Evolutionary conservation across 2,329 filamentous ascomycete genomes (phyloP).

Genomic region (Tolypocladium pustulatum): DNA sequence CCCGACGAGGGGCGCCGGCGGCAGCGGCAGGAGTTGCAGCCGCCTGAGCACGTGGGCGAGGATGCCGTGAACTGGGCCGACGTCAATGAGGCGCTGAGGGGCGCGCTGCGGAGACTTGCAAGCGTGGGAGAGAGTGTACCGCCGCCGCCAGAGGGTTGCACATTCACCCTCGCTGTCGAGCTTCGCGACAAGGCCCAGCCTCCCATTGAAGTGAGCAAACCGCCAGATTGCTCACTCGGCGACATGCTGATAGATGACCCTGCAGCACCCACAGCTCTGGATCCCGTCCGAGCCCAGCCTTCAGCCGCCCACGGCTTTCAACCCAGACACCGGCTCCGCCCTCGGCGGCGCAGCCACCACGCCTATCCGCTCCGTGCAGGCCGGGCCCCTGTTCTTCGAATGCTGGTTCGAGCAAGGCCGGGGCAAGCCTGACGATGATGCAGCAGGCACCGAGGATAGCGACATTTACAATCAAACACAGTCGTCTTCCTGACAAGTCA

Average conservation of each 20-base stretch:
- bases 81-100: conserved; percentile 63
- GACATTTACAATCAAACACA: not conserved
- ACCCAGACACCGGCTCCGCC: conserved; percentile 14
- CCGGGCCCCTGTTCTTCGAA: conserved; percentile 54
- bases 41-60: too few relatives aligned
- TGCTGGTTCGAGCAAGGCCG: conserved; percentile 45
- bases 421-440: not conserved
- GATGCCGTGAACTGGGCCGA: conserved; percentile 41
- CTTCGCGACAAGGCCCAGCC: conserved; percentile 48
- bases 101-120: conserved; percentile 51
- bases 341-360: conserved; percentile 31
- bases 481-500: not conserved
- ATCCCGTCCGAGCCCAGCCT: conserved; percentile 42
- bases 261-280: conserved; percentile 49
- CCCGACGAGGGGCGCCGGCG: not conserved
- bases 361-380: conserved; percentile 41
- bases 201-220: conserved; percentile 43
- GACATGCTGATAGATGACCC: not conserved
- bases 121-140: conserved; percentile 47
- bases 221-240: not conserved
- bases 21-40: too few relatives aligned
- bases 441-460: not conserved
- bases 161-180: conserved; percentile 69
- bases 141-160: conserved; percentile 52
- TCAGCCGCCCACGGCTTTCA: conserved; percentile 24